Percentiles rank a stretch among this genome's conserved stretches.
Evolutionary conservation across 164 flowering plant species (phyloP).

Genomic region (Magnolia officinalis): DNA sequence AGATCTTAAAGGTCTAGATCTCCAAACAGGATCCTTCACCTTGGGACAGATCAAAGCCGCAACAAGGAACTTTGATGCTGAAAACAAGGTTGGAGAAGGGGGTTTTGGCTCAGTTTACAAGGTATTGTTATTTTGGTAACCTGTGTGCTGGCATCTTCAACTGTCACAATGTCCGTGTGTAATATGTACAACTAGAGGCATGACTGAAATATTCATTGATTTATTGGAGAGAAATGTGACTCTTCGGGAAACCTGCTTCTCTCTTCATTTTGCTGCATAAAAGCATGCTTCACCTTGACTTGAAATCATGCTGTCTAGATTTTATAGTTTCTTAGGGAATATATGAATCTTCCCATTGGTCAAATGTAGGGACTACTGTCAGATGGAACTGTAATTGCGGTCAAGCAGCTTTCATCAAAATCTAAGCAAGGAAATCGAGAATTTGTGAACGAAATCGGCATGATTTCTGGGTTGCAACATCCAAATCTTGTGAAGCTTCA

Average conservation of each 20-base stretch:
- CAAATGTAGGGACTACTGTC: constrained; percentile 54
- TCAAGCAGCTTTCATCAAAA: constrained; percentile 77
- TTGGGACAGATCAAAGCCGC: constrained; percentile 35
- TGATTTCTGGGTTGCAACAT: constrained; percentile 75
- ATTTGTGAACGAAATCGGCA: constrained; percentile 78
- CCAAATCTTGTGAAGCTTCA: constrained; percentile 75
- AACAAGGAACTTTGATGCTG: constrained; percentile 28
- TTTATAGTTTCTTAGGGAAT: no score
- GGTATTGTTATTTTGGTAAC: constrained; percentile 13
- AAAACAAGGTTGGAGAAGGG: constrained; percentile 33
- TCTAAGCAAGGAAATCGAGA: constrained; percentile 86
- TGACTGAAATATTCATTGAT: no score
- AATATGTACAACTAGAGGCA: no score
- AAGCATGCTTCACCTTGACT: no score
- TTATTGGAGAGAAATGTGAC: no score
- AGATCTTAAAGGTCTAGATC: constrained; percentile 29
- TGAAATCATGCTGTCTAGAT: no score
- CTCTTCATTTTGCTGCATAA: no score
- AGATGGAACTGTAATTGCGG: constrained; percentile 70
- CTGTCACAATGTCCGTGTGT: no score
- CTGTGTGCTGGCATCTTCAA: background rate
- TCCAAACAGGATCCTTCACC: constrained; percentile 25
- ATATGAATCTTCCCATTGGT: background rate
- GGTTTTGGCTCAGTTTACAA: constrained; percentile 36
- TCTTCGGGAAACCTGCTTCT: no score